Base-by-base conservation (phyloP, 2,329 filamentous ascomycete species). In the Metarhizium rileyi region DNA sequence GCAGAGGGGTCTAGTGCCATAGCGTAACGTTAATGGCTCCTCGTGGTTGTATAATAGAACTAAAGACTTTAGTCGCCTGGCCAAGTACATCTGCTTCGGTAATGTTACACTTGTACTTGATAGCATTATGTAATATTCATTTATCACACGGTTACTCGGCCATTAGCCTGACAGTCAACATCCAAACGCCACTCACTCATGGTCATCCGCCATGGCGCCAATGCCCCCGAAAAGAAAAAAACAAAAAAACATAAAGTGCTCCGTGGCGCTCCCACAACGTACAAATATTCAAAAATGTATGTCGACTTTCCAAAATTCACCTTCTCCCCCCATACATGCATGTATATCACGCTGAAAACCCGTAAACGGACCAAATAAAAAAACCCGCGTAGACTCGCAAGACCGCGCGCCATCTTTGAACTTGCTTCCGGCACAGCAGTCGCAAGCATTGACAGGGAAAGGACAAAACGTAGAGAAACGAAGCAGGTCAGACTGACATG, bases 1-100 rank as follows among this genome's bases (percentile, higher is more conserved):
- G 53, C 62, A 63, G 33, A 51, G 42, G 44, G 28, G n/a, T 25
- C 26, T 50, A 22, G 46, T 44, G 5, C 33, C 26, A 18, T 38
- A 35, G n/a, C n/a, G n/a, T n/a, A n/a, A n/a, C n/a, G n/a, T n/a
- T n/a, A n/a, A n/a, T n/a, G n/a, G n/a, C n/a, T n/a, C n/a, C n/a
- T n/a, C n/a, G n/a, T n/a, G n/a, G n/a, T n/a, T n/a, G n/a, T n/a
- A n/a, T n/a, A n/a, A n/a, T n/a, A n/a, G n/a, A n/a, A n/a, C n/a
- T n/a, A n/a, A n/a, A n/a, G n/a, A n/a, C n/a, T n/a, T n/a, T n/a
- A n/a, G n/a, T n/a, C n/a, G n/a, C n/a, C n/a, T n/a, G n/a, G n/a
- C n/a, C n/a, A n/a, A n/a, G n/a, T n/a, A n/a, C n/a, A n/a, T n/a
- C n/a, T n/a, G n/a, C n/a, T n/a, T n/a, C n/a, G n/a, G n/a, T n/a